Base-by-base conservation (phyloP, 495 filamentous ascomycete species). In the Neurospora sp. region DNA sequence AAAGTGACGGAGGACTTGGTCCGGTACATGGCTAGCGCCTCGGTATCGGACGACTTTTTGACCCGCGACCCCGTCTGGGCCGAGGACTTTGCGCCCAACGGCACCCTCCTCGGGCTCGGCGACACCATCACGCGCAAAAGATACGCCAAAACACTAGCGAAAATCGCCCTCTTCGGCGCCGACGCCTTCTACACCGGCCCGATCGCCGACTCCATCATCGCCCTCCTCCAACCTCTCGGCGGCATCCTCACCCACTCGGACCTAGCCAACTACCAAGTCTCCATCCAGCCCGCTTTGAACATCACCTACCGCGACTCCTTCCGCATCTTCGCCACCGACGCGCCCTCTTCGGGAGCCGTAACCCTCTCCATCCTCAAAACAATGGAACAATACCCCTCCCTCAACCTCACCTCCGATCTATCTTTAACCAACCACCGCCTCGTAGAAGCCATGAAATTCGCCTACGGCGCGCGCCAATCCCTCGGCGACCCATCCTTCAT, bases 221-320 rank as follows among this genome's bases (percentile, higher is more conserved):
- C 85, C 38, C 86, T 90, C 0, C 72, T 96, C 31, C 88, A 91
- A 77, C 79, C 80, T 1, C 78, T 82, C 1, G 92, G 93, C 72
- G 95, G 95, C 9, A 95, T 89, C 3, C 94, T 98, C 92, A 95
- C 92, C 0, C 78, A 96, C 2, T 85, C 89, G 0, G 95, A 98
- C 77, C 82, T 98, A 37, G 82, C 82, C 40, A 88, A 88, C 71
- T 98, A 97, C 78, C 82, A 85, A 0, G 85, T 92, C 10, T 86
- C 86, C 1, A 84, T 91, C 39, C 85, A 92, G 20, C 83, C 89
- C 9, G 83, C 90, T 0, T 82, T 91, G 0, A 85, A 86, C 75
- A 92, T 95, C 73, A 82, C 88, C 12, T 97, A 96, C 78, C 86
- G 91, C 1, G 90, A 87, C 31, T 62, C 54, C 54, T 93, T 87